phyloP scores from a whole-genome alignment of 495 filamentous ascomycete species.

The Neurospora sp. region DNA sequence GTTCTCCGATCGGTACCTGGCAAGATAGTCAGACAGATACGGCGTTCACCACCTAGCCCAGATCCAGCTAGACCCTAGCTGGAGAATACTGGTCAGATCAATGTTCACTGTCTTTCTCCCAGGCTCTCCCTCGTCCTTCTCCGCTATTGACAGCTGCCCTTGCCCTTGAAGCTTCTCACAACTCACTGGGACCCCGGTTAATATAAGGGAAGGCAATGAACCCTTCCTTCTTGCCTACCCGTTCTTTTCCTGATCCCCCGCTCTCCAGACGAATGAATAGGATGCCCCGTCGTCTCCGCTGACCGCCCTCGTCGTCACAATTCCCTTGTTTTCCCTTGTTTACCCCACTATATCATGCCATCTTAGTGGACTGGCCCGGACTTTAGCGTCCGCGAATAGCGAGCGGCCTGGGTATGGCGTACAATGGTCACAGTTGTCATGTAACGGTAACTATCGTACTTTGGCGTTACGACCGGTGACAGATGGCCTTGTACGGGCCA shows the following conservation, averaged over 20 bases:
- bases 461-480: neutral
- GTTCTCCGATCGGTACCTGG: neutral
- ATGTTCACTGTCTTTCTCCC: neutral
- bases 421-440: neutral
- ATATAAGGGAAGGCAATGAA: neutral
- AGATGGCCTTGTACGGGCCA: neutral
- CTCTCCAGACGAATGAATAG: neutral
- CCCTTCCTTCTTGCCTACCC: too few species aligned
- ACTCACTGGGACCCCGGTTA: neutral
- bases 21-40: neutral
- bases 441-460: neutral
- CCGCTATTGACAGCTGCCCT: neutral
- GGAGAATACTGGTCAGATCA: neutral
- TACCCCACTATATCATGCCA: neutral
- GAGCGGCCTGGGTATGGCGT: neutral
- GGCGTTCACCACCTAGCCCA: neutral
- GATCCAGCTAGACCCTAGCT: neutral
- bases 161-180: neutral
- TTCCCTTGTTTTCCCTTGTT: neutral
- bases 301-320: neutral
- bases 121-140: neutral
- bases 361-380: neutral
- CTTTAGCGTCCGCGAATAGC: neutral
- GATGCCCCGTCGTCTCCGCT: neutral
- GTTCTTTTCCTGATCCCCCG: neutral